Evolutionary conservation across 257 asterid genomes (phyloP).

Genomic region (Lantana camara): DNA sequence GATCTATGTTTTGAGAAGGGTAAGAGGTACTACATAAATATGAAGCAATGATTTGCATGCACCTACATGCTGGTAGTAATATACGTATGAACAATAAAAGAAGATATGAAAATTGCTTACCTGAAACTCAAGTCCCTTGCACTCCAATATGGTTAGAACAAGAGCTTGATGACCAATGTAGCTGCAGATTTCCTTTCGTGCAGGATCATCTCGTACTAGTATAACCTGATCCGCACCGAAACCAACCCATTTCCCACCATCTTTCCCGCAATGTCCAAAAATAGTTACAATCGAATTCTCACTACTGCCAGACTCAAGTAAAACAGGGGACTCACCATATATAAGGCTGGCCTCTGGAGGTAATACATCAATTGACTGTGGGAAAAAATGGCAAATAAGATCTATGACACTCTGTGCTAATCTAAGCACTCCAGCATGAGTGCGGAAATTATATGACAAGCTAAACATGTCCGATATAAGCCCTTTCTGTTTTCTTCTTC

Average conservation of each 20-base stretch:
- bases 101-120: conserved; percentile 25
- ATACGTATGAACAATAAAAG: neutral
- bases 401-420: conserved; percentile 69
- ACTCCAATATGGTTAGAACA: conserved; percentile 57
- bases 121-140: conserved; percentile 81
- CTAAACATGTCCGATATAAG: conserved; percentile 41
- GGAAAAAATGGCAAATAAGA: conserved; percentile 51
- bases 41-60: too few species aligned
- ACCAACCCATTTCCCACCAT: conserved; percentile 42
- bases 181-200: conserved; percentile 39
- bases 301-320: conserved; percentile 48
- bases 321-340: conserved; percentile 59
- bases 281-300: conserved; percentile 53
- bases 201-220: conserved; percentile 56
- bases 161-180: conserved; percentile 59
- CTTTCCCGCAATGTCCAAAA: conserved; percentile 41
- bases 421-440: conserved; percentile 62
- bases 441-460: conserved; percentile 57
- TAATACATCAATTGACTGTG: conserved; percentile 50
- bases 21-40: too few species aligned
- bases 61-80: too few species aligned
- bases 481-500: conserved; percentile 48
- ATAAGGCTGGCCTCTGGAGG: conserved; percentile 55
- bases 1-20: too few species aligned
- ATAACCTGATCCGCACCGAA: conserved; percentile 79